Evolutionary conservation across 495 filamentous ascomycete species (phyloP).

Genomic region (Wilcoxina mikolae): DNA sequence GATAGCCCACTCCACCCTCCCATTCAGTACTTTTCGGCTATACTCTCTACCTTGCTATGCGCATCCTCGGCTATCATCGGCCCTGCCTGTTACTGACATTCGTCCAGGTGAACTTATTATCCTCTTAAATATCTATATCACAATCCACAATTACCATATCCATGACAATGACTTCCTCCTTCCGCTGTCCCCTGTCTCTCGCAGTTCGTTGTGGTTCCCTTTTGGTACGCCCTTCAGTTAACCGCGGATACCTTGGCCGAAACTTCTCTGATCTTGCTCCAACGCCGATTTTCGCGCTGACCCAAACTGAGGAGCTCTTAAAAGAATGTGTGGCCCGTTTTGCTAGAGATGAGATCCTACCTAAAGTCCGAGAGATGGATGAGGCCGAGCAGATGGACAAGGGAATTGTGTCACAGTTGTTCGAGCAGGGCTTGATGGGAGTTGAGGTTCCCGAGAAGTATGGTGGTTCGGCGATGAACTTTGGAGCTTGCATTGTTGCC

Average conservation of each 20-base stretch:
- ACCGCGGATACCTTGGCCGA: slow-evolving; percentile 16
- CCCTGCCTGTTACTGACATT: too few species aligned
- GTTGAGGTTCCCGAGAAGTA: slow-evolving; percentile 96
- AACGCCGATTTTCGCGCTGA: slow-evolving; percentile 84
- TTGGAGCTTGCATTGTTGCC: slow-evolving; percentile 84
- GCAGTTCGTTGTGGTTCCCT: too few species aligned
- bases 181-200: too few species aligned
- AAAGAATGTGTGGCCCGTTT: slow-evolving; percentile 82
- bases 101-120: too few species aligned
- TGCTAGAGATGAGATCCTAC: slow-evolving; percentile 70
- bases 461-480: slow-evolving; percentile 96
- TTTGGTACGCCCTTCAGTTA: too few species aligned
- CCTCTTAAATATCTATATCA: too few species aligned
- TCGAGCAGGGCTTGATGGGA: slow-evolving; percentile 96
- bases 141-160: too few species aligned
- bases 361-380: slow-evolving; percentile 94
- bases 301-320: slow-evolving; percentile 81
- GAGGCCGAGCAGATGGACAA: slow-evolving; percentile 92
- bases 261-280: slow-evolving; percentile 36
- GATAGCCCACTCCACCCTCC: too few species aligned
- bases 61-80: too few species aligned
- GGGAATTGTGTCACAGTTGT: slow-evolving; percentile 71
- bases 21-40: too few species aligned
- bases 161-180: too few species aligned
- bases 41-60: too few species aligned